A percentile compares a stretch with the other conserved stretches of the same genome.
phyloP scores from a whole-genome alignment of 805 yeast genomes.

The Starmerella etchellsii region DNA sequence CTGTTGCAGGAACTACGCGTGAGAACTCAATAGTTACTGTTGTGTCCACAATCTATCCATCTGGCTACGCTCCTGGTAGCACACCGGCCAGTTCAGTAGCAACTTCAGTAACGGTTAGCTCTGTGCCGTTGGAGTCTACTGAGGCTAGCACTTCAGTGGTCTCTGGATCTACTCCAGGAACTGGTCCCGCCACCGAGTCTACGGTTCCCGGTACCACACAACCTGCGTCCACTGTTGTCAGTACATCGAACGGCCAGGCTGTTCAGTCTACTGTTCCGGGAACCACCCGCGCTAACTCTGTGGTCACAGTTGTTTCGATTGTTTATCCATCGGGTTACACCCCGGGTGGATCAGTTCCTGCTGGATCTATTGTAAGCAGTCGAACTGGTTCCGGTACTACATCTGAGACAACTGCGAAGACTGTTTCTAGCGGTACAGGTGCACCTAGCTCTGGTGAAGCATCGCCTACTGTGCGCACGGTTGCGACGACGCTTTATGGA shows the following conservation, averaged over 20 bases:
- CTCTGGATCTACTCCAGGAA: too few species aligned
- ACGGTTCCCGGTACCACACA: slow-evolving; percentile 18
- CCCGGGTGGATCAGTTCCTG: background rate
- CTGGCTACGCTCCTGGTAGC: background rate
- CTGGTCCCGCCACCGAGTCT: too few species aligned
- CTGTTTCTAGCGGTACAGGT: too few species aligned
- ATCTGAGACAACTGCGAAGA: background rate
- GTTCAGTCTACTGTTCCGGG: background rate
- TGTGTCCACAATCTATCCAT: slow-evolving; percentile 4
- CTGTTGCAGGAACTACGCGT: slow-evolving; percentile 8
- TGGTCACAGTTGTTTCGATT: slow-evolving; percentile 1
- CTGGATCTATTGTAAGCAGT: too few species aligned
- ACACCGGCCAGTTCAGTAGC: background rate
- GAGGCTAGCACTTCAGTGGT: background rate
- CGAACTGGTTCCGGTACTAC: too few species aligned
- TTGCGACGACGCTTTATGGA: too few species aligned
- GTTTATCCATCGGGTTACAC: slow-evolving; percentile 1
- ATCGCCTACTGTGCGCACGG: too few species aligned
- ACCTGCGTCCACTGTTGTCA: slow-evolving; percentile 12
- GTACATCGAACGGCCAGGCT: background rate
- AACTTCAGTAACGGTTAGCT: too few species aligned
- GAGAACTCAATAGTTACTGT: slow-evolving; percentile 8
- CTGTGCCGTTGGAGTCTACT: too few species aligned
- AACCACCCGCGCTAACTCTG: background rate
- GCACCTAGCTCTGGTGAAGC: too few species aligned